Evolutionary conservation across 257 asterid genomes (phyloP).

Genomic region (Solanum gandarillasii): DNA sequence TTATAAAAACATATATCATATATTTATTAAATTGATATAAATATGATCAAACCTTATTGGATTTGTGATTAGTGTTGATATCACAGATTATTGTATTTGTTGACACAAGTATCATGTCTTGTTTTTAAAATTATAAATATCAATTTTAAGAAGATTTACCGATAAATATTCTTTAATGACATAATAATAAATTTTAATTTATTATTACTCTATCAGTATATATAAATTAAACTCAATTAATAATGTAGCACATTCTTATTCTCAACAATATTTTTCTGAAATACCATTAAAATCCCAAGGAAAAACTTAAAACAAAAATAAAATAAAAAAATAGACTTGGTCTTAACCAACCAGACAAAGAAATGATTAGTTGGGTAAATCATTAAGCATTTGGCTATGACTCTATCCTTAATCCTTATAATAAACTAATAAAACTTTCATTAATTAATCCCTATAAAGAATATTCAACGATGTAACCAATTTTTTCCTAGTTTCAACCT

Average conservation of each 20-base stretch:
- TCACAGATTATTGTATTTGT: neutral
- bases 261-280: neutral
- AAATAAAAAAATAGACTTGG: neutral
- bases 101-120: no score
- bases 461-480: no score
- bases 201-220: neutral
- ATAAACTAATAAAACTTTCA: neutral
- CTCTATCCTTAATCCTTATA: neutral
- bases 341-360: neutral
- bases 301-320: no score
- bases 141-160: no score
- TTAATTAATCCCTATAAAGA: no score
- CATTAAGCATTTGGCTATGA: neutral
- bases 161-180: neutral
- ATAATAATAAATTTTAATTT: no score
- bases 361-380: neutral
- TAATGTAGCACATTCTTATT: neutral
- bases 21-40: neutral
- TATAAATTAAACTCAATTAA: neutral
- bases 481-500: no score
- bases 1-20: accelerated
- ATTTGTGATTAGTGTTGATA: neutral
- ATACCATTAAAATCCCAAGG: no score
- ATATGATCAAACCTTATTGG: neutral
- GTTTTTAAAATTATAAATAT: no score